Evolutionary conservation across 1,284 basidiomycete genomes (phyloP), one percentile per base, ranked within the genome.

Genomic region (Fomitopsis pinicola): DNA sequence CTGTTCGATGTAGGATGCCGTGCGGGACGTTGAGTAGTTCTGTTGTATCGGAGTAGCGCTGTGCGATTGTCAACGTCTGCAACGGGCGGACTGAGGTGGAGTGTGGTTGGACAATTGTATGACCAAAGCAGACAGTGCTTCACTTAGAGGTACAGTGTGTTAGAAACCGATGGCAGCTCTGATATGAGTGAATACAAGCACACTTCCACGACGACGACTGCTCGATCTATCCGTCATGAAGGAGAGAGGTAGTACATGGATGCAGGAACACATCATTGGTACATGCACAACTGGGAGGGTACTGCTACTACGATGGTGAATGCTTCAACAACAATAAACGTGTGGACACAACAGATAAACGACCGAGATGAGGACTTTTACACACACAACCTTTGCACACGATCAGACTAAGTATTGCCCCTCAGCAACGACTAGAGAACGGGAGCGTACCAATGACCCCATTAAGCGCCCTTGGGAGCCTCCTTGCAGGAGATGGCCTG

Each of bases 401-500:
- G 17, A 42, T 42, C 6, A 45, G 56, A 22, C 36, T 9, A n/a
- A 36, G 6, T 26, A 22, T 22, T 22, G 22, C 22, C 22, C 22
- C 48, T 14, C 9, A 17, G 26, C 3, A 33, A 26, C 4, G 2
- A n/a, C 9, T n/a, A 33, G 15, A 30, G 40, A 15, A 5, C 2
- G 40, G 28, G 3, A 10, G 45, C 59, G 45, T 50, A 59, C 59
- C 46, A 52, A 57, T 45, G 52, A 55, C 42, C 62, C 35, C 5
- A 8, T 26, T 72, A 81, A 68, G 71, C 56, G 62, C 80, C 80
- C 77, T 87, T 87, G 67, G 91, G 89, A 62, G 90, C 89, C 77
- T 94, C 92, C 83, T 95, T 94, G 77, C 62, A 86, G 70, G 92
- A 89, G 74, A 96, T 91, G 65, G 91, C 89, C 87, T 91, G 90